These are phyloP conservation scores for Alternaria longipes DNA, from an alignment of 2,329 filamentous ascomycete species.

Conservation along the genomic window DNA sequence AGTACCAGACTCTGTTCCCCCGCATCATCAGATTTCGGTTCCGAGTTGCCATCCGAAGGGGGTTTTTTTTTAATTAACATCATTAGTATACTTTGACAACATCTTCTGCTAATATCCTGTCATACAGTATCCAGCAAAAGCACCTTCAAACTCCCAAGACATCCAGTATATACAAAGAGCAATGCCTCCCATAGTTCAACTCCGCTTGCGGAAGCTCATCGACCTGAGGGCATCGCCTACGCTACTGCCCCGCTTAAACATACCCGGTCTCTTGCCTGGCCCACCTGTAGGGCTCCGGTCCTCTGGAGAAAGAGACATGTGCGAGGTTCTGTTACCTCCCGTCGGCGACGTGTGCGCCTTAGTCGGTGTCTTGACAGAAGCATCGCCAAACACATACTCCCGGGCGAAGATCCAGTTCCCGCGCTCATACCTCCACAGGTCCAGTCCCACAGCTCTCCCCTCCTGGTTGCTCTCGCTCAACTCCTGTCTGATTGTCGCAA, in stretches of 20 bases:
- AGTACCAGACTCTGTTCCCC: neutral
- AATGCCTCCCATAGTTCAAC: conserved; percentile 7
- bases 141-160: neutral
- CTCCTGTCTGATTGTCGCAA: conserved; percentile 45
- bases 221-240: conserved; percentile 24
- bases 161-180: neutral
- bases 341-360: conserved; percentile 2
- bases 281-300: conserved; percentile 8
- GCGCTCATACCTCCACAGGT: conserved; percentile 54
- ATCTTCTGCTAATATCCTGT: neutral
- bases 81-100: neutral
- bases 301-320: conserved; percentile 1
- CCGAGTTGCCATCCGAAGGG: neutral
- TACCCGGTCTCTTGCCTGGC: conserved; percentile 20
- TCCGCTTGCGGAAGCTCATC: conserved; percentile 25
- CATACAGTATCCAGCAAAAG: neutral
- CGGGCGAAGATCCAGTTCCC: conserved; percentile 53
- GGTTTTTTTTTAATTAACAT: neutral
- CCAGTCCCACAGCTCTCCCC: conserved; percentile 51
- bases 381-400: conserved; percentile 47
- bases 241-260: conserved; percentile 28
- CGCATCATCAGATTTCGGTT: neutral
- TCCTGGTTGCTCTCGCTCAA: conserved; percentile 43
- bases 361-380: neutral
- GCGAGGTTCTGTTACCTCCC: conserved; percentile 7